Conservation (phyloP, 2,329 filamentous ascomycete genomes). For the Cytospora chrysosperma region DNA sequence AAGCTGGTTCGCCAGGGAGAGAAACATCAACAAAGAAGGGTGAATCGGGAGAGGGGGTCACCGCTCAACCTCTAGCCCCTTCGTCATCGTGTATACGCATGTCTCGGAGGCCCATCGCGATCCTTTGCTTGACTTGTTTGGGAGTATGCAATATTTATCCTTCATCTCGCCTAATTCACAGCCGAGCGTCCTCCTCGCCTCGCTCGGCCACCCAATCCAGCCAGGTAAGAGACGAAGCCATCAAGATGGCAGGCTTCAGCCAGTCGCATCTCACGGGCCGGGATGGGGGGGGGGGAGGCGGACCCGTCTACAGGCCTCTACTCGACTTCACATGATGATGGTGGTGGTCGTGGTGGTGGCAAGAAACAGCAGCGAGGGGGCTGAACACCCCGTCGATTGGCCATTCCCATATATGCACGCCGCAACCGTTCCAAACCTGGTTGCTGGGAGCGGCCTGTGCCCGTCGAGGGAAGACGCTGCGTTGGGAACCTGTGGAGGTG, state of each 20-base stretch:
- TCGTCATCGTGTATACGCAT: not conserved
- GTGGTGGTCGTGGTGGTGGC: too few species aligned
- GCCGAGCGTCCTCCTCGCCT: not conserved
- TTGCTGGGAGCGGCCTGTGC: not conserved
- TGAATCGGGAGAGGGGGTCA: not conserved
- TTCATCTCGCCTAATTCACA: not conserved
- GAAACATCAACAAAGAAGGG: not conserved
- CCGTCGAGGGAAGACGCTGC: not conserved
- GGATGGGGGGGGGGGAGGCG: not conserved
- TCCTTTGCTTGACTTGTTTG: constrained; percentile 10
- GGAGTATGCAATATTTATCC: not conserved
- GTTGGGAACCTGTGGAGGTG: not conserved
- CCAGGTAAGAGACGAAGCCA: not conserved
- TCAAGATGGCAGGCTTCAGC: not conserved
- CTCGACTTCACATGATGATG: too few species aligned
- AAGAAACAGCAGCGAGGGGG: too few species aligned
- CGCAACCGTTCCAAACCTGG: not conserved
- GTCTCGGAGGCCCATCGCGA: not conserved
- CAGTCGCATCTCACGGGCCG: not conserved
- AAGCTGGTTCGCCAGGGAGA: not conserved
- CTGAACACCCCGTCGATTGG: too few species aligned
- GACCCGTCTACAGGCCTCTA: too few species aligned
- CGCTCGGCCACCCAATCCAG: not conserved
- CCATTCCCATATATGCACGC: not conserved
- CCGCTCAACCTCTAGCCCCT: not conserved